These are phyloP conservation scores for Atkinsonella hypoxylon DNA, from an alignment of 2,329 filamentous ascomycete genomes.

Conservation along the genomic window DNA sequence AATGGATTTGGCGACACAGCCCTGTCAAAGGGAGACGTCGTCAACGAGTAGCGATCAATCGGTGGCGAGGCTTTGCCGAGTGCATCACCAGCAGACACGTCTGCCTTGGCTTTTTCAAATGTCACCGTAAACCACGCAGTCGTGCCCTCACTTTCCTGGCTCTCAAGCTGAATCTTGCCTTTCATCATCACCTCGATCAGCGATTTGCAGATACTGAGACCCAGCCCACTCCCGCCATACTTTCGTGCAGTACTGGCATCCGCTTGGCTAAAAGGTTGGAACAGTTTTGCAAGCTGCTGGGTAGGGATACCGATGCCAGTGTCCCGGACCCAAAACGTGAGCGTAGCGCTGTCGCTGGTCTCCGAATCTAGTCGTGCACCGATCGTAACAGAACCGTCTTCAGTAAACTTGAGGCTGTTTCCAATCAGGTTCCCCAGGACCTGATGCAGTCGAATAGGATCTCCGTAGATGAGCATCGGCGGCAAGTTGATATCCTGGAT, in stretches of 20 bases:
- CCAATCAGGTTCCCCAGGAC: conserved; percentile 74
- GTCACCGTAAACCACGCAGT: conserved; percentile 69
- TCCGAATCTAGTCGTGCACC: conserved; percentile 63
- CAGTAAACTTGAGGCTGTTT: conserved; percentile 91
- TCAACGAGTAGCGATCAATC: conserved; percentile 22
- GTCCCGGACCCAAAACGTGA: conserved; percentile 79
- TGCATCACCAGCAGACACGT: conserved; percentile 45
- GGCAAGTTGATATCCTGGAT: conserved; percentile 61
- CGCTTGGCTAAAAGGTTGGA: conserved; percentile 86
- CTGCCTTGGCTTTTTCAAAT: conserved; percentile 67
- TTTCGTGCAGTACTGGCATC: conserved; percentile 82
- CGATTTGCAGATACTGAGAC: conserved; percentile 87
- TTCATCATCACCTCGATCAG: conserved; percentile 88
- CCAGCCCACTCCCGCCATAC: conserved; percentile 84
- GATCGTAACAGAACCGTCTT: conserved; percentile 75
- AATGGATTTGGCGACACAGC: conserved; percentile 31
- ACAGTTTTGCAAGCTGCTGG: conserved; percentile 72
- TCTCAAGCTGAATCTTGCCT: conserved; percentile 73
- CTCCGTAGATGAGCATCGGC: conserved; percentile 59
- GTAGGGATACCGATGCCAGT: conserved; percentile 85
- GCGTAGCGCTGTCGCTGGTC: conserved; percentile 53
- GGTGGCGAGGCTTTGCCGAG: conserved; percentile 25
- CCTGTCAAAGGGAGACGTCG: conserved; percentile 24
- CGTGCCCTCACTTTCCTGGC: conserved; percentile 58
- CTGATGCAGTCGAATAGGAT: conserved; percentile 55